Evolutionary conservation across 257 asterid genomes (phyloP).

Genomic region (Dorcoceras hygrometricum): DNA sequence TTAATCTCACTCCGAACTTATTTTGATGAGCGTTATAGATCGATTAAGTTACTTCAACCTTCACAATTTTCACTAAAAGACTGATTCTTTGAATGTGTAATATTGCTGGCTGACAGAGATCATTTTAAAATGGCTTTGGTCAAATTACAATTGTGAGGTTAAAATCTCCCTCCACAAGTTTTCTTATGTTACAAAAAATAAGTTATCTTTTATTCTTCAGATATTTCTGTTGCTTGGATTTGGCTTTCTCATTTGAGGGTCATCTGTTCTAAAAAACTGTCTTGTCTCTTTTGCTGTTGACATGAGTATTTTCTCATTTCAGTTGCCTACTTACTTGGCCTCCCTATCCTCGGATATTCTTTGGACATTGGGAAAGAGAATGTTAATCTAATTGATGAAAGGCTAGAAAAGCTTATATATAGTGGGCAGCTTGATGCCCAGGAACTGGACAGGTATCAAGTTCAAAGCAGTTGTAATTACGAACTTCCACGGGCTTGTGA

Average conservation of each 20-base stretch:
- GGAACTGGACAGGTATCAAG: constrained; percentile 85
- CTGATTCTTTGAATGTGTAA: neutral
- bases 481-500: neutral
- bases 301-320: too few species aligned
- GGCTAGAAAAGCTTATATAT: constrained; percentile 82
- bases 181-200: too few species aligned
- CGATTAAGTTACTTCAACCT: neutral
- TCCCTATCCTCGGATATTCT: constrained; percentile 91
- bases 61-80: neutral
- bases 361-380: constrained; percentile 94
- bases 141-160: too few species aligned
- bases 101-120: neutral
- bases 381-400: constrained; percentile 80
- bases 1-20: constrained; percentile 4
- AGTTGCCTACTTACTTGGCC: constrained; percentile 88
- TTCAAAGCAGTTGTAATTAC: constrained; percentile 7
- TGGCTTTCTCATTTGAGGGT: neutral
- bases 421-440: constrained; percentile 94
- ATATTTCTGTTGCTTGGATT: too few species aligned
- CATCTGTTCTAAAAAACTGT: neutral
- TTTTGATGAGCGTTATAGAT: neutral
- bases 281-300: neutral
- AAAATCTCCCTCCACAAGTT: too few species aligned
- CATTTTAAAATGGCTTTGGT: neutral
- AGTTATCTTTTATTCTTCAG: too few species aligned